These are phyloP conservation scores for Solanum sejunctum DNA, from an alignment of 257 asterid species.

Conservation along the genomic window DNA sequence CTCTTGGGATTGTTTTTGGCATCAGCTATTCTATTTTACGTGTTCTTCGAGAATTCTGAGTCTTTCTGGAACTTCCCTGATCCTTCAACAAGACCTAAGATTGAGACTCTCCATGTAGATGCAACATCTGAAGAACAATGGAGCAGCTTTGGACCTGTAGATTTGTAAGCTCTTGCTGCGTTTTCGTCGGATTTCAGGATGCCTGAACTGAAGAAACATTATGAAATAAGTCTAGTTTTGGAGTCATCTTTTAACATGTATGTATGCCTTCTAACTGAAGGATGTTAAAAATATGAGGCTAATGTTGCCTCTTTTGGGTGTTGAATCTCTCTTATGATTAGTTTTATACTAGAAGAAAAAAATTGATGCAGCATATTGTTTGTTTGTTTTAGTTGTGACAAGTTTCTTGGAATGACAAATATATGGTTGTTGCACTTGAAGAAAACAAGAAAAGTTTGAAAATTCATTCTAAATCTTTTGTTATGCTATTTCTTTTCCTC, in stretches of 20 bases:
- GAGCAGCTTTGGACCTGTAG: constrained; percentile 46
- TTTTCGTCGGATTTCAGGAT: neutral
- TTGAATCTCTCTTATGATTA: neutral
- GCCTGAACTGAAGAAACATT: neutral
- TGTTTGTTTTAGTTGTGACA: neutral
- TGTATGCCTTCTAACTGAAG: neutral
- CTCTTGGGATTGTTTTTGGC: constrained; percentile 83
- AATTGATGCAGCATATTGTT: neutral
- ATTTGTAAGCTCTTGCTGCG: constrained; percentile 2
- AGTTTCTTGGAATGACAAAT: neutral
- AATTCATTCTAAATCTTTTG: neutral
- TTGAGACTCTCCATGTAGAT: constrained; percentile 35
- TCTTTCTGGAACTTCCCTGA: constrained; percentile 93
- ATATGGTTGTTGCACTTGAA: too few species aligned
- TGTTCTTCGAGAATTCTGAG: constrained; percentile 80
- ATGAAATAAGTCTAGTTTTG: neutral
- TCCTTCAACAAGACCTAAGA: constrained; percentile 25
- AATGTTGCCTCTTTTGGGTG: neutral
- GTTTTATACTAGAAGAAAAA: neutral
- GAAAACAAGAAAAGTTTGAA: too few species aligned
- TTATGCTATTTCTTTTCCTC: neutral
- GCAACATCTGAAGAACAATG: constrained; percentile 39
- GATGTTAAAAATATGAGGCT: neutral
- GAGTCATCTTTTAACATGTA: neutral
- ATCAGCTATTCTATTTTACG: constrained; percentile 54